A percentile compares a stretch with the other conserved stretches of the same genome.
Evolutionary conservation across 805 yeast genomes (phyloP).

Genomic region (Lachancea fermentati): DNA sequence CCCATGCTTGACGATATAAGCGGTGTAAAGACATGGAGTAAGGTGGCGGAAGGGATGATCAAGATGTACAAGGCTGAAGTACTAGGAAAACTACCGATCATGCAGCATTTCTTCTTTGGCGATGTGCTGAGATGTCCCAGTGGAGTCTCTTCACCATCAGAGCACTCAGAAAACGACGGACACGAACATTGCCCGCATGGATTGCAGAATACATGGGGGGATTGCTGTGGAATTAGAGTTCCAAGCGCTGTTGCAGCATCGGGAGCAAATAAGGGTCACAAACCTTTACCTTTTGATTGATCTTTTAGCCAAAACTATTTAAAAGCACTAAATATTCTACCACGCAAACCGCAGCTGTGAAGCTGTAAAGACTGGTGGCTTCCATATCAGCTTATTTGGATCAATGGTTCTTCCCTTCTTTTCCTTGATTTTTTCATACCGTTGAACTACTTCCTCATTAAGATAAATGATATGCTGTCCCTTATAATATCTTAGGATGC

Average conservation of each 20-base stretch:
- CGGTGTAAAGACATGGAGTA: conserved; percentile 83
- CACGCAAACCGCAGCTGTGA: conserved; percentile 95
- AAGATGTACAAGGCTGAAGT: conserved; percentile 97
- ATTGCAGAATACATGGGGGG: conserved; percentile 74
- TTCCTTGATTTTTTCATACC: conserved; percentile 64
- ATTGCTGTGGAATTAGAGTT: conserved; percentile 93
- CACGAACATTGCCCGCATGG: conserved; percentile 37
- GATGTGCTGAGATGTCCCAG: conserved; percentile 63
- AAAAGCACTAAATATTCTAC: conserved; percentile 36
- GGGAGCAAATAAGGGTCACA: conserved; percentile 39
- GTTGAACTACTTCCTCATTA: conserved; percentile 73
- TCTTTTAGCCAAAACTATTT: neutral
- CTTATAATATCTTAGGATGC: conserved; percentile 84
- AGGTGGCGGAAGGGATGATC: conserved; percentile 88
- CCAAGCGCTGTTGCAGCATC: conserved; percentile 95
- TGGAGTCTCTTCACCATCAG: conserved; percentile 45
- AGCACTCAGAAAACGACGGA: conserved; percentile 24
- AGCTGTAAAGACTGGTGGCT: conserved; percentile 91
- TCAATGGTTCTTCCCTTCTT: conserved; percentile 64
- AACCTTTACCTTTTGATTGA: conserved; percentile 64
- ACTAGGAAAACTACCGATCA: conserved; percentile 79
- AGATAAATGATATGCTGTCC: conserved; percentile 90
- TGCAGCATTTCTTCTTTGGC: conserved; percentile 92
- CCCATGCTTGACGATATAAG: conserved; percentile 96
- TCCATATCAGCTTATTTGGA: conserved; percentile 74